Base-by-base conservation (phyloP, 768 basidiomycete genomes). In the Boletales sp. region DNA sequence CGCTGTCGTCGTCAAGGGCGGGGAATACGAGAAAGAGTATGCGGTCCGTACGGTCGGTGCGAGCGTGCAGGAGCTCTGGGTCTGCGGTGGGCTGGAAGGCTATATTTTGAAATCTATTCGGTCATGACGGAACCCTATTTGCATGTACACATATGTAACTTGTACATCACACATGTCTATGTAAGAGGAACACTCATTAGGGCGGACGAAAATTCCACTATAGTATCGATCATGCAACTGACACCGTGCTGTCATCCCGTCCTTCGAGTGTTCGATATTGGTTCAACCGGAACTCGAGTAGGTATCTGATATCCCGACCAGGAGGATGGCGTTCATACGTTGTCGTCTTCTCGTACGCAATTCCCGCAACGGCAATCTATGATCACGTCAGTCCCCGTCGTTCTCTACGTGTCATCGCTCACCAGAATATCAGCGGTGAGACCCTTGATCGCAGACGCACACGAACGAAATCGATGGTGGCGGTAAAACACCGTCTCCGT, bases 21-120 rank as follows among this genome's bases (percentile, higher is more conserved):
- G 49, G 30, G 45, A 65, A n/a, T 78, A 74, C 11, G 71, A 77
- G 58, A 80, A 77, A 64, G 75, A 71, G 55, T 88, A 95, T 63
- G 56, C 61, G 15, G 79, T 93, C 14, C 81, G 87, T 34, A 81
- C 86, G 10, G 86, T 99, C 7, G 96, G 96, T 10, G 74, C 83
- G 40, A 96, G 94, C 65, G 95, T 99, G 42, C 96, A 99, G 72
- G 95, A 99, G 70, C 73, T 99, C 38, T 98, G 96, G 96, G 77
- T 94, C 13, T 94, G 91, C 57, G 94, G 91, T 8, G 94, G 94
- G 8, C 68, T 98, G 49, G 95, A 98, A 61, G 93, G 93, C 2
- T 96, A 84, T 65, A 90, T 97, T 44, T 68, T 92, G 59, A 90
- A 90, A 67, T 71, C 72, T 57, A 86, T 90, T 44, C 73, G 73